These are phyloP conservation scores for Solanum habrochaites DNA, from an alignment of 257 asterid species.

Conservation along the genomic window DNA sequence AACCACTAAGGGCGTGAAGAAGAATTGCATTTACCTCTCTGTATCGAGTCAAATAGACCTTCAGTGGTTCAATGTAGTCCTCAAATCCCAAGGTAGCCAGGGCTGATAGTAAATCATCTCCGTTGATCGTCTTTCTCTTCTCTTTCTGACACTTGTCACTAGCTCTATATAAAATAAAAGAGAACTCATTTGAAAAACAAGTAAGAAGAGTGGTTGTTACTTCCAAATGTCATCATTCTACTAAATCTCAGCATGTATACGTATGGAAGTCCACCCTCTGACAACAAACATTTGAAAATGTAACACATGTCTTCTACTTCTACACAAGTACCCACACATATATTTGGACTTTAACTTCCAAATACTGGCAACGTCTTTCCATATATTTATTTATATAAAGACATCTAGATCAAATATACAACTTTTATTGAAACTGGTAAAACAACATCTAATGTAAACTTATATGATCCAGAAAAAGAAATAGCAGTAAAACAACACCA, in stretches of 20 bases:
- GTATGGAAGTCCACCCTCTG: neutral
- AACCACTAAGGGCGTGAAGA: neutral
- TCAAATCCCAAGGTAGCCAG: slow-evolving; percentile 57
- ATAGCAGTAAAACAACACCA: neutral
- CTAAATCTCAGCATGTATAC: neutral
- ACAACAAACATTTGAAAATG: neutral
- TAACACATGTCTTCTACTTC: neutral
- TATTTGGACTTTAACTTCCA: neutral
- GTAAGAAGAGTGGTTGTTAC: neutral
- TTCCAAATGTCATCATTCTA: neutral
- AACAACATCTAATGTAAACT: neutral
- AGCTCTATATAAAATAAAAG: slow-evolving; percentile 30
- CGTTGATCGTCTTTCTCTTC: slow-evolving; percentile 60
- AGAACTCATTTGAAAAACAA: neutral
- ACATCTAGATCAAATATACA: neutral
- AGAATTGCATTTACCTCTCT: slow-evolving; percentile 33
- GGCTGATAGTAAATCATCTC: slow-evolving; percentile 57
- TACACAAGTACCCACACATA: neutral
- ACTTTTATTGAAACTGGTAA: neutral
- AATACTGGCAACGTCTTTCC: neutral
- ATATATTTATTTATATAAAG: neutral
- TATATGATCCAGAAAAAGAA: neutral
- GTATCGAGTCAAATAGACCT: slow-evolving; percentile 43
- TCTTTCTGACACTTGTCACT: slow-evolving; percentile 54
- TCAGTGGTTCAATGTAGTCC: slow-evolving; percentile 45